Evolutionary conservation across 352 stramenopile genomes (phyloP), one percentile per base, ranked within the genome.

Genomic region (Thraustochytrium striatum): DNA sequence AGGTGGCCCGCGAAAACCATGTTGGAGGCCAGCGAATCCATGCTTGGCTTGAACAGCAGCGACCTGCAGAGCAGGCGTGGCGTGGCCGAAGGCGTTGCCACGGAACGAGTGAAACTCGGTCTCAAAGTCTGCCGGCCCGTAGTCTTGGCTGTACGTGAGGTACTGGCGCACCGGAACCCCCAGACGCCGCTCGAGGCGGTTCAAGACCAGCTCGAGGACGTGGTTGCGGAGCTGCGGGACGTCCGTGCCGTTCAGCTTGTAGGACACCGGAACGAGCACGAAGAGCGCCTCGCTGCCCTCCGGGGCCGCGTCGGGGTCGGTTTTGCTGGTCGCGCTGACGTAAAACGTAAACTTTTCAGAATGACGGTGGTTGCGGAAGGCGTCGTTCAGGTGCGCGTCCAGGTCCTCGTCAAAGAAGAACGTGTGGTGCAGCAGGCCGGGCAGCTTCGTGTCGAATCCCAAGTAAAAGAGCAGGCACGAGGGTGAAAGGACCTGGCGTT

Each of bases 361-460:
- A 16, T 70, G 28, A 35, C 30, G 13, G 39, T 59, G 75, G 9
- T n/a, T 57, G 21, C 25, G 44, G 36, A 72, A 82, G 38, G 57
- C 57, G 16, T 35, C 47, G n/a, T 69, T 16, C 0, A 81, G 35
- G 38, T 82, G 75, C 5, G 9, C 53, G 33, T 82, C 36, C 8
- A 82, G 53, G 53, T 82, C 70, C 5, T n/a, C 9, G 72, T 82
- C 75, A 79, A 82, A 82, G 30, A 82, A 82, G 30, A 82, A 82
- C 3, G 52, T 82, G 38, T 82, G 75, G 36, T 82, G 75, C 32
- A 78, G n/a, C 7, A 81, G 57, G n/a, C 57, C 72, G 5, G 61
- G 7, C 25, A 82, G 83, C 25, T 78, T 75, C 28, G 21, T n/a
- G 21, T 82, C 57, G n/a, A 82, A 81, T 21, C 75, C 75, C 19